A percentile compares a stretch with the other conserved stretches of the same genome.
Conservation (phyloP, 2,329 filamentous ascomycete species). For the Metarhizium album region DNA sequence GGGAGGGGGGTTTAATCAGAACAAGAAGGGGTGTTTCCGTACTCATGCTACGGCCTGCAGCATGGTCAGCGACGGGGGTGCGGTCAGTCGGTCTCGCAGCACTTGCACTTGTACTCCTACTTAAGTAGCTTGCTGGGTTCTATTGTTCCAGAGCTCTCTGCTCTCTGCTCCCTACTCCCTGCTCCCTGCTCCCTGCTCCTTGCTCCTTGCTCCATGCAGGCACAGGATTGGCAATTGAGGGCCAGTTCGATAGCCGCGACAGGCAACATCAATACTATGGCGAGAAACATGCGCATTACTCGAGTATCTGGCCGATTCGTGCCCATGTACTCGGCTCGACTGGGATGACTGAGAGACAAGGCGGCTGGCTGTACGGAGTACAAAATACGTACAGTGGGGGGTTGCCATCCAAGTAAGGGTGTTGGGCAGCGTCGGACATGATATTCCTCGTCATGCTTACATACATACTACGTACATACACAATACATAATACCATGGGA, state of each 20-base stretch:
- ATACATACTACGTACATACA: too few species aligned
- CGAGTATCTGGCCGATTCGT: not conserved
- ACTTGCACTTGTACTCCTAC: too few species aligned
- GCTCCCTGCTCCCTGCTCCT: not conserved
- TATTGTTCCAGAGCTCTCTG: too few species aligned
- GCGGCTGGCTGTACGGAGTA: not conserved
- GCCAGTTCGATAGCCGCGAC: not conserved
- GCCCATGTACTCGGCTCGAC: not conserved
- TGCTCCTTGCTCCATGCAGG: constrained; percentile 3
- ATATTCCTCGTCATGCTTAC: not conserved
- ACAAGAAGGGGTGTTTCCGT: not conserved
- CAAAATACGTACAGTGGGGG: too few species aligned
- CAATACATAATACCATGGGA: too few species aligned
- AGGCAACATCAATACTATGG: not conserved
- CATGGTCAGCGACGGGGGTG: not conserved
- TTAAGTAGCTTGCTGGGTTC: too few species aligned
- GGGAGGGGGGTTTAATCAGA: too few species aligned
- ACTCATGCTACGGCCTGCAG: not conserved
- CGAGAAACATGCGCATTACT: not conserved
- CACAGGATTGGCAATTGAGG: constrained; percentile 1
- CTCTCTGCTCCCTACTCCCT: not conserved
- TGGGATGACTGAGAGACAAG: too few species aligned
- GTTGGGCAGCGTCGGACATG: not conserved
- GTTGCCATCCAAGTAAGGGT: too few species aligned
- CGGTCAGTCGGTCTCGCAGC: not conserved